Base-by-base conservation (phyloP, 2,329 filamentous ascomycete species). In the Penicillium rolfsii region DNA sequence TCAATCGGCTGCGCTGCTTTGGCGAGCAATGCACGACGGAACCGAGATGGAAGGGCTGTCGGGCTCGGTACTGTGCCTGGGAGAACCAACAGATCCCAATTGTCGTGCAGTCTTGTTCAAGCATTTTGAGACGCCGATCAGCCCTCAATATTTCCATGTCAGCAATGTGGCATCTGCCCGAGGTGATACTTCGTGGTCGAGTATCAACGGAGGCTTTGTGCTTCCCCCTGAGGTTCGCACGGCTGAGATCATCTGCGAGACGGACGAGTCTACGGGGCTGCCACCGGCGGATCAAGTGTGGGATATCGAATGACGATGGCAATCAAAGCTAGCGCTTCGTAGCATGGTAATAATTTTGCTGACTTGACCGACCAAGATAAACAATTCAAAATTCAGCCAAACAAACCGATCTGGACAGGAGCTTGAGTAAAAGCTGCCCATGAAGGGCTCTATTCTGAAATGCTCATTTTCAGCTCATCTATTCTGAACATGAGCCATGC, bases 401-500 rank as follows among this genome's bases (percentile, higher is more conserved):
- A 14, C 12, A 36, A 4, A 36, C 12, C 4, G 3, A 14, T 4
- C 4, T 14, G 35, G 35, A 36, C 7, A 14, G 8, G 12, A 9
- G 35, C 33, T 4, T 12, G 33, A 14, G 35, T 14, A 14, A 36
- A 12, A 36, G 5, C 1, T 36, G 9, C n/a, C 19, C 3, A n/a
- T 19, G 16, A 7, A 41, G 1, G 38, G n/a, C 1, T 19, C 2
- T 41, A 19, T 41, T 4, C 1, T 41, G 38, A 9, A 19, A 41
- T 9, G n/a, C n/a, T 22, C 7, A 41, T 41, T 41, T n/a, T 9
- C 16, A 3, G 16, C 19, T 19, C 40, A 24, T 24, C 5, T 24
- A 26, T 45, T 8, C 16, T 67, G 12, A 59, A 49, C 53, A 69
- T 64, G 30, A 66, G 63, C 45, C 62, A 68, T 6, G 71, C 71